Evolutionary conservation across 495 filamentous ascomycete genomes (phyloP), one percentile per base, ranked within the genome.

Genomic region (Penicillium desertorum): DNA sequence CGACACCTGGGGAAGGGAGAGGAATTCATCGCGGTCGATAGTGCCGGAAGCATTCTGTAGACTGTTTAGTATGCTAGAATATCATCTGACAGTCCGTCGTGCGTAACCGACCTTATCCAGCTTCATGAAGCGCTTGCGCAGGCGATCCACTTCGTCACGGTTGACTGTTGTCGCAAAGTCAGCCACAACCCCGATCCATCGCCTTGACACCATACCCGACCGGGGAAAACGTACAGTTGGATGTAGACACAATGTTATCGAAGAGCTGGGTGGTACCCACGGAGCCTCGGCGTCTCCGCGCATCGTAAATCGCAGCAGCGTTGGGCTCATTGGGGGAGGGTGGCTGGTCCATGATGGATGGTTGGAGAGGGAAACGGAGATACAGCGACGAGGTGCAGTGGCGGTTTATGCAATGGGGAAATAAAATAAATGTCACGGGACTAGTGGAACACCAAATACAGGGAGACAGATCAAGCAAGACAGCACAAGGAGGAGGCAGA

Each of bases 121-220:
- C 73, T 99, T 99, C 93, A 97, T 97, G 68, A 99, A 99, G 54
- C 93, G 83, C 76, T 98, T 99, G 62, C 91, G 85, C 60, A 99
- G 79, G 58, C 95, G 81, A 65, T 98, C 94, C 27, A 99, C 92
- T 71, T 99, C 94, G 63, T 98, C 94, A 63, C 88, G 84, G 76
- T 99, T 89, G 79, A 99, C 94, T 99, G 66, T 59, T 46, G 16
- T 39, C 59, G 57, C 37, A 39, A 14, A 12, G 59, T 74, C 57
- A 72, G 67, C 50, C 39, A 34, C n/a, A 20, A 56, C 32, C 43
- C 5, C 11, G 29, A 20, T 32, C 60, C 32, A 63, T 46, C 39
- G 6, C 19, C 22, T 34, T 12, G 3, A 27, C 7, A 37, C 46
- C 32, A 17, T n/a, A 30, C 45, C 39, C 49, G 54, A 56, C 27